Percentiles rank a stretch among this genome's conserved stretches.
Evolutionary conservation across 257 asterid genomes (phyloP).

Genomic region (Nemophila menziesii): DNA sequence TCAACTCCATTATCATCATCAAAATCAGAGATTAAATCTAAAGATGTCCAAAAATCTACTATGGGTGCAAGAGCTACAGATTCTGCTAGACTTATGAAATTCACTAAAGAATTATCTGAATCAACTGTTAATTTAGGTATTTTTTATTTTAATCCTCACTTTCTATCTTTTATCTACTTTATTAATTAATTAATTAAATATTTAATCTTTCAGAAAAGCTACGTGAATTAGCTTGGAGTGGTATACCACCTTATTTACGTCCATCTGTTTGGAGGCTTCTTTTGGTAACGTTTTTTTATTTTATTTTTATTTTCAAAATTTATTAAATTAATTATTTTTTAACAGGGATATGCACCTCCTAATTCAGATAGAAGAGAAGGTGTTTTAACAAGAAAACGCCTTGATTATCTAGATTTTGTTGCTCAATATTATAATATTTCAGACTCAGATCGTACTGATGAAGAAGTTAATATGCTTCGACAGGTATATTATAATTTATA

Average conservation of each 20-base stretch:
- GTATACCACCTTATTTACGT: constrained; percentile 83
- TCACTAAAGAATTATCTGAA: constrained; percentile 73
- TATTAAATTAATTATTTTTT: too few species aligned
- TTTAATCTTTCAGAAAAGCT: constrained; percentile 58
- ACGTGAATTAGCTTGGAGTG: constrained; percentile 96
- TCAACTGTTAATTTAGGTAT: constrained; percentile 71
- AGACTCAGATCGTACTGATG: constrained; percentile 84
- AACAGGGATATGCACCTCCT: constrained; percentile 99
- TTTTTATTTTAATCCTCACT: background rate
- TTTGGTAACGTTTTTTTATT: constrained; percentile 43
- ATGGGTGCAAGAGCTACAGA: constrained; percentile 92
- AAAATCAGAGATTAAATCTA: constrained; percentile 34
- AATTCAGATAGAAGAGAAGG: constrained; percentile 99
- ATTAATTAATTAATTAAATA: too few species aligned
- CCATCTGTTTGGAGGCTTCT: constrained; percentile 95
- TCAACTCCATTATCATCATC: constrained; percentile 25
- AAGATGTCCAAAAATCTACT: constrained; percentile 45
- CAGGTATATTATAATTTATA: constrained; percentile 41
- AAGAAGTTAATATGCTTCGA: constrained; percentile 90
- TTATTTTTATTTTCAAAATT: too few species aligned
- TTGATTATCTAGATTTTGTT: constrained; percentile 91
- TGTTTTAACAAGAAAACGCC: constrained; percentile 75
- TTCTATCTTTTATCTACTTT: background rate
- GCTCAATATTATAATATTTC: constrained; percentile 78
- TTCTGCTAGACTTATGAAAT: constrained; percentile 87